Percentiles rank a stretch among this genome's conserved stretches.
These are phyloP conservation scores for Stephanocyclus meneghinianus DNA, from an alignment of 352 stramenopile species.

Conservation along the genomic window DNA sequence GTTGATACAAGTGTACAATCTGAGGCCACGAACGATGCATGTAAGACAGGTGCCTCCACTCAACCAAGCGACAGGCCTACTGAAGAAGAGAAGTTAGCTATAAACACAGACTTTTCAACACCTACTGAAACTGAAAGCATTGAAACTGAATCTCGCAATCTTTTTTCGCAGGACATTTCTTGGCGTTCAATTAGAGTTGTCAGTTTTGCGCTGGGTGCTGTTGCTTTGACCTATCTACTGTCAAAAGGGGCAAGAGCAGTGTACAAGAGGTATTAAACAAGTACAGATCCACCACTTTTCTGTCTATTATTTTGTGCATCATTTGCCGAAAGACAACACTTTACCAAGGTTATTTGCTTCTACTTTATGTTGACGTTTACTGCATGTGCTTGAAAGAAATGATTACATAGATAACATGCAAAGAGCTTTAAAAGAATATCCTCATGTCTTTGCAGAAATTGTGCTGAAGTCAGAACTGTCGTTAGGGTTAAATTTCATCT, in stretches of 20 bases:
- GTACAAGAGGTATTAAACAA: no score
- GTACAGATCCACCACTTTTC: no score
- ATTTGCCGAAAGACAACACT: no score
- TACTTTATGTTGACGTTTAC: no score
- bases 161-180: not conserved
- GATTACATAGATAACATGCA: no score
- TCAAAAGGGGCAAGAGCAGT: not conserved
- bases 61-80: not conserved
- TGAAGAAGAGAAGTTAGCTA: not conserved
- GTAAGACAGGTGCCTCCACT: not conserved
- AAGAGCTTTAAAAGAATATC: no score
- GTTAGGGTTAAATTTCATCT: no score
- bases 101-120: not conserved
- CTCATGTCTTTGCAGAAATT: no score
- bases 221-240: not conserved
- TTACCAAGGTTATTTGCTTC: no score
- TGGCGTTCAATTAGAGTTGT: not conserved
- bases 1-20: not conserved
- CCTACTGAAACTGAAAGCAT: not conserved
- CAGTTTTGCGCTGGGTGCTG: constrained; percentile 1
- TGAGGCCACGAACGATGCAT: not conserved
- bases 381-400: no score
- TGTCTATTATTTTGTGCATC: no score
- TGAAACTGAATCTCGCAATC: not conserved
- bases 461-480: no score